Percentiles rank a stretch among this genome's conserved stretches.
phyloP scores from a whole-genome alignment of 176 grass and related monocot genomes.

The Rhynchospora tenuis region DNA sequence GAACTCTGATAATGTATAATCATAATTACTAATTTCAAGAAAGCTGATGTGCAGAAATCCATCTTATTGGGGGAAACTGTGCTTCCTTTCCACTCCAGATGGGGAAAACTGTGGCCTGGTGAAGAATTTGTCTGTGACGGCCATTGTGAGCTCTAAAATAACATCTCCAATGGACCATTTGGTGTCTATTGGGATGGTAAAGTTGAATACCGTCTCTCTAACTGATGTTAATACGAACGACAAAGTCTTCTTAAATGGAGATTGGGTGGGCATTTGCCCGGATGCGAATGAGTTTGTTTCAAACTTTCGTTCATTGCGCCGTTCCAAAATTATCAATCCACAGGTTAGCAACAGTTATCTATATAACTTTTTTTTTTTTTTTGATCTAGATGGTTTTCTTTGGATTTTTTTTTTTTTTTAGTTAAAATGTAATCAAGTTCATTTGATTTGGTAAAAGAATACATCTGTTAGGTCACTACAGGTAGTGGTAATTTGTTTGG shows the following conservation, averaged over 20 bases:
- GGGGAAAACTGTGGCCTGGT: conserved; percentile 96
- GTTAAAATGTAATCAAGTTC: neutral
- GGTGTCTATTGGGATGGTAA: conserved; percentile 76
- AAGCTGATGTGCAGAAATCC: conserved; percentile 57
- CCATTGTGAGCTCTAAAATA: conserved; percentile 74
- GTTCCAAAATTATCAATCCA: conserved; percentile 47
- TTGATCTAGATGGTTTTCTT: neutral
- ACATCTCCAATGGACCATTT: conserved; percentile 54
- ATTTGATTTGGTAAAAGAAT: conserved; percentile 9
- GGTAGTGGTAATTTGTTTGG: neutral
- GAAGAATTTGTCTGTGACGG: conserved; percentile 83
- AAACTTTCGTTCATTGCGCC: conserved; percentile 69
- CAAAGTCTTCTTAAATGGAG: conserved; percentile 82
- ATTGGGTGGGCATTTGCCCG: conserved; percentile 69
- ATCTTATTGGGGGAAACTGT: conserved; percentile 91
- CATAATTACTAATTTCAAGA: conserved; percentile 12
- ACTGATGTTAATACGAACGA: conserved; percentile 36
- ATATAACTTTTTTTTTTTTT: conserved; percentile 15
- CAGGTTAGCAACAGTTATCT: conserved; percentile 40
- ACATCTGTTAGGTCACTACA: neutral
- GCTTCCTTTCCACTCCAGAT: conserved; percentile 92
- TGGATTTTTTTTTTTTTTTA: too few species aligned
- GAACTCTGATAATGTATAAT: neutral
- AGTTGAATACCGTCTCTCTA: conserved; percentile 50
- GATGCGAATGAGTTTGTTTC: conserved; percentile 62